These are phyloP conservation scores for Trypanosoma rangeli DNA, from an alignment of 208 protist species.

Conservation along the genomic window DNA sequence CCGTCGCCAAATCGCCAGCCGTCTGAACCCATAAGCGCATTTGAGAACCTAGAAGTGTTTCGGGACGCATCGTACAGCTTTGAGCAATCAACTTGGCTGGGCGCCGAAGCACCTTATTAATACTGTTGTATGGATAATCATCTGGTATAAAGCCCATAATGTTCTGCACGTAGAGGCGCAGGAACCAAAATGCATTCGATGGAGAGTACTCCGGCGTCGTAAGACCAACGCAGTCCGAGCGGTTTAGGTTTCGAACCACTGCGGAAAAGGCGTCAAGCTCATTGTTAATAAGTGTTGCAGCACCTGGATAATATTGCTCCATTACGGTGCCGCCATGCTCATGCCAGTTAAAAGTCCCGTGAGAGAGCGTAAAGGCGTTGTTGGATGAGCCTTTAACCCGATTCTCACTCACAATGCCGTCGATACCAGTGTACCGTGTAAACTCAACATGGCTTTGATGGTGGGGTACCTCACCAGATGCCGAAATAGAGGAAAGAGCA, in stretches of 20 bases:
- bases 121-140: slow-evolving; percentile 83
- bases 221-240: slow-evolving; percentile 66
- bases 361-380: slow-evolving; percentile 45
- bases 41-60: slow-evolving; percentile 47
- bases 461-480: slow-evolving; percentile 19
- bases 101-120: slow-evolving; percentile 82
- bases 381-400: slow-evolving; percentile 53
- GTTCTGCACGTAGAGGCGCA: slow-evolving; percentile 83
- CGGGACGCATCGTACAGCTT: slow-evolving; percentile 71
- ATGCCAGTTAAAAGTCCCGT: slow-evolving; percentile 71
- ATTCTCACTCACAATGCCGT: slow-evolving; percentile 67
- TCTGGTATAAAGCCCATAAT: slow-evolving; percentile 80
- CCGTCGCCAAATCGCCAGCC: neutral
- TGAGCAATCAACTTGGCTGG: slow-evolving; percentile 81
- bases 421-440: slow-evolving; percentile 55
- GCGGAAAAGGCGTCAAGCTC: slow-evolving; percentile 71
- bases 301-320: slow-evolving; percentile 88
- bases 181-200: slow-evolving; percentile 65
- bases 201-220: slow-evolving; percentile 52
- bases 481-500: slow-evolving; percentile 28
- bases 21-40: slow-evolving; percentile 18
- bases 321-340: slow-evolving; percentile 68
- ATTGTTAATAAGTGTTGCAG: slow-evolving; percentile 61
- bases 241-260: slow-evolving; percentile 50
- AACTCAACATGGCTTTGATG: slow-evolving; percentile 27